Base-by-base conservation (phyloP, 2,329 filamentous ascomycete genomes). In the Pseudogymnoascus sp. region DNA sequence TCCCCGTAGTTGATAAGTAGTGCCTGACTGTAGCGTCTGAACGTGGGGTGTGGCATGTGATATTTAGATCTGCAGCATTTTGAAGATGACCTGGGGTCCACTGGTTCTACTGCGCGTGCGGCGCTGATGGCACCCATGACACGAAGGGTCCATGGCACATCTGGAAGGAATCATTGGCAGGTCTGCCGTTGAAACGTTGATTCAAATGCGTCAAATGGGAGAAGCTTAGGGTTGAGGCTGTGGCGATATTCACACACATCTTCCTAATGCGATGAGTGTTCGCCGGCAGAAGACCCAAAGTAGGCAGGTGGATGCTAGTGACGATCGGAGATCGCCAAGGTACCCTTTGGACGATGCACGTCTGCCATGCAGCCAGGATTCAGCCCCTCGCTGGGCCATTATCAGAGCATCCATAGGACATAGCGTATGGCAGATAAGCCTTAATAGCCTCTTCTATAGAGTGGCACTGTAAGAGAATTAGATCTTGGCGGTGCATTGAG, bases 21-120 rank as follows among this genome's bases (percentile, higher is more conserved):
- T 31, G 25, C 46, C 46, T 53, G 40, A 44, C 40, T 23, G 16
- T 23, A 44, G 40, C 18, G 21, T 42, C 16, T 16, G 46, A 11
- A n/a, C 46, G 46, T 53, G 46, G 44, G 46, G 46, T 53, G 25
- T 16, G 25, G 46, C 46, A 53, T 53, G 46, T 53, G 46, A 53
- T 53, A 53, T 53, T 53, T 53, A 11, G 46, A 53, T 53, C 46
- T 53, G 25, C 46, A 12, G 46, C 11, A n/a, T 53, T 53, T 53
- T 53, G 46, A 14, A n/a, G 46, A 53, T 53, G 46, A 53, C 46
- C 25, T 11, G 46, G 44, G 46, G 46, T 53, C 46, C 46, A 53
- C 46, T 31, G 46, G 25, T 16, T 53, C 46, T 16, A 53, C 5
- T 5, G 46, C 46, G 46, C 46, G 46, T 53, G 46, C 46, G 46